Base-by-base conservation (phyloP, 1,139 yeast genomes). In the Scheffersomyces parashehatae region DNA sequence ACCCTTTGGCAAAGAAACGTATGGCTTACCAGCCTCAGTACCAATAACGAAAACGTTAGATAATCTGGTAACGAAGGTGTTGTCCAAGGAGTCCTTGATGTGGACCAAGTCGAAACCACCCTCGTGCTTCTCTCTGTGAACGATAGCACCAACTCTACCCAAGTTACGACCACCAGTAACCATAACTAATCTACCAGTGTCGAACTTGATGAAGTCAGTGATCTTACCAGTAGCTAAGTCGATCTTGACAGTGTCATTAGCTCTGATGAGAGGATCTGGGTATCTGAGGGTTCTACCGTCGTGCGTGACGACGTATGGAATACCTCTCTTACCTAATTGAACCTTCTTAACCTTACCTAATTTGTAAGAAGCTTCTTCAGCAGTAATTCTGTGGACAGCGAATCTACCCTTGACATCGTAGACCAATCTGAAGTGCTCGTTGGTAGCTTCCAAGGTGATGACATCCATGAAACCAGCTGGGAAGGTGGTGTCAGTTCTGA, bases 391-490 rank as follows among this genome's bases (percentile, higher is more conserved):
- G 95, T 91, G 98, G 67, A 91, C 95, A 69, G 98, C 95, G 67
- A 90, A 91, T 82, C 97, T 91, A 77, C 98, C 98, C 84, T 91
- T 91, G 73, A 89, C 85, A 73, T 91, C 98, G 83, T 90, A 91
- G 68, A 91, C 85, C 71, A 91, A 88, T 83, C 98, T 91, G 89
- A 91, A 91, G 90, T 91, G 84, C 82, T 91, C 98, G 77, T 91
- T 90, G 77, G 98, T 91, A 72, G 96, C 96, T 73, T 91, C 98
- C 68, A 91, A 82, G 58, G 96, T 65, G 77, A 91, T 88, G 66
- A 91, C 98, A 74, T 91, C 99, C 97, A 90, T 90, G 88, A 91
- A 90, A 70, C 99, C 99, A 68, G 98, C 88, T 75, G 99, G 99
- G 96, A 72, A 91, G 59, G 98, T 91, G 59, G 95, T 73, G 77